Conservation (phyloP, 2,329 filamentous ascomycete species). For the Xylariales sp. region DNA sequence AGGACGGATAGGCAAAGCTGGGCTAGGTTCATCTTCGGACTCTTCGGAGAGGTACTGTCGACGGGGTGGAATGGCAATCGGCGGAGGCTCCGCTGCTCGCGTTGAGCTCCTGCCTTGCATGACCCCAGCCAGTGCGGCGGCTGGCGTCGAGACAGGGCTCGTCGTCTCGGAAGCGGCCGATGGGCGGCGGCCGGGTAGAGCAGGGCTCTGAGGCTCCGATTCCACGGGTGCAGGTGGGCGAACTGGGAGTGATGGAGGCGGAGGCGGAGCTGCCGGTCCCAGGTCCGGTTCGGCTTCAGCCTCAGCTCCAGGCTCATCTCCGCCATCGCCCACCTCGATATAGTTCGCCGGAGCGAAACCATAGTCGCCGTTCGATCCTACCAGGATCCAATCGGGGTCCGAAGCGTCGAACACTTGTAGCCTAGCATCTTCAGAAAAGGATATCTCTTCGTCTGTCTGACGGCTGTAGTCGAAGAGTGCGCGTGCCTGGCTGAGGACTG, state of each 20-base stretch:
- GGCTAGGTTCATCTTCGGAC: constrained; percentile 59
- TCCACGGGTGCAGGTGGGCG: constrained; percentile 33
- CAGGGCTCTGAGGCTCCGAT: constrained; percentile 33
- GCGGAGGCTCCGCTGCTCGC: constrained; percentile 43
- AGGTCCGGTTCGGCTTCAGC: constrained; percentile 34
- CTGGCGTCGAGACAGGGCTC: constrained; percentile 39
- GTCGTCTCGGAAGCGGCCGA: constrained; percentile 22
- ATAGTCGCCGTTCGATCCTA: constrained; percentile 77
- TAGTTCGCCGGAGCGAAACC: constrained; percentile 97
- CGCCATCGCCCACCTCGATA: constrained; percentile 64
- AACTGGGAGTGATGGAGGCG: constrained; percentile 35
- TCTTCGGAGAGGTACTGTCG: constrained; percentile 60
- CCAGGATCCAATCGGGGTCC: constrained; percentile 95
- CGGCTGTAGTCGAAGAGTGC: constrained; percentile 98
- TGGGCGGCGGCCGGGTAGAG: constrained; percentile 31
- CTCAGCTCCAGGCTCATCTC: constrained; percentile 29
- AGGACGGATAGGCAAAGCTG: constrained; percentile 33
- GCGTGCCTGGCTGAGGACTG: constrained; percentile 66
- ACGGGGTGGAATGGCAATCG: constrained; percentile 41
- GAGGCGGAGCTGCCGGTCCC: constrained; percentile 14
- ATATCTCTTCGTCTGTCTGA: constrained; percentile 96
- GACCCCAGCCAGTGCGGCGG: constrained; percentile 51
- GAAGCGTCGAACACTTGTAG: constrained; percentile 84
- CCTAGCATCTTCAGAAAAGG: constrained; percentile 82
- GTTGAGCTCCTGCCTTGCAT: constrained; percentile 43